phyloP scores from a whole-genome alignment of 2,329 filamentous ascomycete species.

The Scedosporium minutisporum region DNA sequence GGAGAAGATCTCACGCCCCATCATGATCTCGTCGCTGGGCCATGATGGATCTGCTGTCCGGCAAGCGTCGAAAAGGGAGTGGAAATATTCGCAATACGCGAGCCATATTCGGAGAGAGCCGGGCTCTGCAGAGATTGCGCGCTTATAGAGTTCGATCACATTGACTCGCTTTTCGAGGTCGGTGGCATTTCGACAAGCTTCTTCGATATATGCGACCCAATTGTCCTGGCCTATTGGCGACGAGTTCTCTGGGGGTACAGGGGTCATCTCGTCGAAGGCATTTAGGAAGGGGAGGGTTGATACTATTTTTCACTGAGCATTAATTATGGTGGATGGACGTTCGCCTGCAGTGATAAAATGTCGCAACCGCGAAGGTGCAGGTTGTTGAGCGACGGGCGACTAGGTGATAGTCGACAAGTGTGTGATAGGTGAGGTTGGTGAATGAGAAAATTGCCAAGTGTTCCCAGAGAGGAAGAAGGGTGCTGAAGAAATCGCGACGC shows the following conservation, averaged over 20 bases:
- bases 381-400: neutral
- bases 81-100: constrained; percentile 69
- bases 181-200: constrained; percentile 51
- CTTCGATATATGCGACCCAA: constrained; percentile 70
- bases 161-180: constrained; percentile 58
- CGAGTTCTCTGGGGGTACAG: constrained; percentile 7
- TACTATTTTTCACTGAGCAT: neutral
- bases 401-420: neutral
- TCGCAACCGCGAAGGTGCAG: neutral
- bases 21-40: constrained; percentile 57
- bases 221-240: constrained; percentile 62
- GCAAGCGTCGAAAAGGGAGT: constrained; percentile 48
- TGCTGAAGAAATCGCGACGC: neutral
- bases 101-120: constrained; percentile 67
- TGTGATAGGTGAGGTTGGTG: neutral
- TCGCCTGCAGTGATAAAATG: neutral
- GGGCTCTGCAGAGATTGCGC: constrained; percentile 61
- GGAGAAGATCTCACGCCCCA: constrained; percentile 64
- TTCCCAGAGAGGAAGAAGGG: neutral
- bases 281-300: neutral
- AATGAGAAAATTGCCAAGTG: neutral
- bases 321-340: neutral
- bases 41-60: constrained; percentile 21
- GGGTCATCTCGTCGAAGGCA: neutral
- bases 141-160: constrained; percentile 63